Base-by-base conservation (phyloP, 208 protist genomes). In the Strigomonas oncopelti region DNA sequence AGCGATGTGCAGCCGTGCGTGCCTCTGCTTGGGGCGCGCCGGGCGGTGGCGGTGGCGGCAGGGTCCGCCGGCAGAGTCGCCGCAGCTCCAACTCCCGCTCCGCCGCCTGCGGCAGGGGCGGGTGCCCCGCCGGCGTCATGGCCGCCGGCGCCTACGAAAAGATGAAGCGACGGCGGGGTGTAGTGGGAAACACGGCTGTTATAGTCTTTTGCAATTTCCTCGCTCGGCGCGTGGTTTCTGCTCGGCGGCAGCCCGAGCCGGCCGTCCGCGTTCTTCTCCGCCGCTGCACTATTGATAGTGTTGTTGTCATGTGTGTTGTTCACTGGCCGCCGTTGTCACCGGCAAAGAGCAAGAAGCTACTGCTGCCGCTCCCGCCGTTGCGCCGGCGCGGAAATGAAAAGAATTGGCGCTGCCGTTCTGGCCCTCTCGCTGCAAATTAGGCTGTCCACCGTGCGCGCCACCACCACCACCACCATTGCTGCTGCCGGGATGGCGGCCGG, bases 81-180 rank as follows among this genome's bases (percentile, higher is more conserved):
- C 34, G 34, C 7, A 3, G 34, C 34, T 3, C 34, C 34, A 9
- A 38, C 34, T 38, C 34, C 34, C 53, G 53, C 22, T 22, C 22
- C 14, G 53, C 53, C 53, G 29, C 25, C 20, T 14, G 55, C 13
- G 32, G 29, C 11, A 5, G 5, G n/a, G 27, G 25, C 5, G 5
- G 5, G 2, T 9, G 55, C 5, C 18, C 14, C 27, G 28, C n/a
- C 3, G 25, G 8, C 55, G 32, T 1, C 55, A 5, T 60, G 5
- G 5, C 32, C 13, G 16, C 25, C 4, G 32, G n/a, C n/a, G 29
- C 55, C 55, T 24, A 31, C 29, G 28, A 60, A 60, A 5, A 60
- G 28, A 60, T 25, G 32, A 7, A 60, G 55, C n/a, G 55, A 60
- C 5, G 55, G 55, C 3, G 55, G 55, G 55, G 27, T 60, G 28